Base-by-base conservation (phyloP, 345 rosid species). In the Camelina hispida region DNA sequence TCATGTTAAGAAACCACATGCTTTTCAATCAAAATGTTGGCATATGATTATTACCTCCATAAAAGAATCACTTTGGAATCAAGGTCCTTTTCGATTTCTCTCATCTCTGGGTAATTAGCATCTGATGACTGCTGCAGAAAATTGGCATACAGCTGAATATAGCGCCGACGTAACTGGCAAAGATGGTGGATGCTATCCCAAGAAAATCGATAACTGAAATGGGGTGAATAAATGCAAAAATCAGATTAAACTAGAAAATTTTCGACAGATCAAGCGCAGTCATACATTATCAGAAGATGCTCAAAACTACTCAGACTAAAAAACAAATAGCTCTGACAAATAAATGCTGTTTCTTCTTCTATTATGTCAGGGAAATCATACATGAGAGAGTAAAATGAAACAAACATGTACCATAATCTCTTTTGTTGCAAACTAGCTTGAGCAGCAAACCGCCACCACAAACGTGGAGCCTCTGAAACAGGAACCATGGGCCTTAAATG, bases 381-480 rank as follows among this genome's bases (percentile, higher is more conserved):
- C 52, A 55, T 42, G 37, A 79, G 35, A 59, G 55, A 59, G 37
- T 23, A 43, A 20, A 74, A 69, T 65, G 34, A 72, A 75, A 80
- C 37, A 59, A 65, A 35, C 57, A 52, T 62, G 77, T 90, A 94
- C 98, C 98, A 90, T 84, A 89, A 83, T 81, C 89, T 88, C 82
- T 82, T 90, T 84, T 83, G 93, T 78, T 88, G 91, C 76, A 95
- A 73, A 69, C 85, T 75, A 78, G 99, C 99, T 77, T 90, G 96
- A 83, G 84, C 87, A 76, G 87, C 96, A 85, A 92, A 95, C 14
- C 85, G 92, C 99, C 99, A 95, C 99, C 99, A 95, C 81, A 85
- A 66, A 72, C 53, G 62, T 35, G 86, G 86, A 80, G 69, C 81
- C 81, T 85, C 81, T 28, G 89, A 87, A 72, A 92, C 87, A 68